Percentiles rank a stretch among this genome's conserved stretches.
These are phyloP conservation scores for Umbelopsis isabellina DNA, from an alignment of 192 early-diverging fungal species.

Conservation along the genomic window DNA sequence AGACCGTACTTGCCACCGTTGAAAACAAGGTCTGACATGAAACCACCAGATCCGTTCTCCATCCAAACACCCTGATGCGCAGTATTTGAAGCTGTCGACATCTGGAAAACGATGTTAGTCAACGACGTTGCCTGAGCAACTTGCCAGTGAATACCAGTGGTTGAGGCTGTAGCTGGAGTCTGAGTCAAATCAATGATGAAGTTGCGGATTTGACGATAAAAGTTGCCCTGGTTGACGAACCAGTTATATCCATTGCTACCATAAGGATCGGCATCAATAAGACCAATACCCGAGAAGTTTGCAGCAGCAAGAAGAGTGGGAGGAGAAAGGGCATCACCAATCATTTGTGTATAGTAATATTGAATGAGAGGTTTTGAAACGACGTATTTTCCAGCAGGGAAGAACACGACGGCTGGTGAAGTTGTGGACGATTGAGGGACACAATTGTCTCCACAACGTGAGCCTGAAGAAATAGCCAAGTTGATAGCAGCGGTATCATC, in stretches of 20 bases:
- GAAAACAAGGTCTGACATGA: conserved; percentile 47
- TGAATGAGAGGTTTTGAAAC: conserved; percentile 34
- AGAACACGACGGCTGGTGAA: conserved; percentile 45
- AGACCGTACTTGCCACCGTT: conserved; percentile 46
- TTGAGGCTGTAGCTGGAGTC: conserved; percentile 22
- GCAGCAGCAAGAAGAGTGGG: conserved; percentile 43
- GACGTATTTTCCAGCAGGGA: conserved; percentile 48
- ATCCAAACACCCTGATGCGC: conserved; percentile 48
- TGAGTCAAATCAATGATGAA: conserved; percentile 45
- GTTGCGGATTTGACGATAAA: conserved; percentile 49
- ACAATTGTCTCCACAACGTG: conserved; percentile 45
- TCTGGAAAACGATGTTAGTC: conserved; percentile 37
- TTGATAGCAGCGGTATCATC: conserved; percentile 53
- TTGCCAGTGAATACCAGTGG: conserved; percentile 48
- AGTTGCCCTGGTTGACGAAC: conserved; percentile 48
- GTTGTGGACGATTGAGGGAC: conserved; percentile 35
- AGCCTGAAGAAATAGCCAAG: conserved; percentile 36
- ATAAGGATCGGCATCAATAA: conserved; percentile 48
- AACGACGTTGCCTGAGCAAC: conserved; percentile 50
- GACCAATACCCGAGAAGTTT: conserved; percentile 41
- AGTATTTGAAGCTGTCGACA: conserved; percentile 31
- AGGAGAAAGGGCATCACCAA: conserved; percentile 43
- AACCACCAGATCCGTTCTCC: conserved; percentile 55
- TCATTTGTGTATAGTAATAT: conserved; percentile 49
- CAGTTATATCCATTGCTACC: conserved; percentile 32